Conservation (phyloP, 352 stramenopile species). For the Pythium biforme region DNA sequence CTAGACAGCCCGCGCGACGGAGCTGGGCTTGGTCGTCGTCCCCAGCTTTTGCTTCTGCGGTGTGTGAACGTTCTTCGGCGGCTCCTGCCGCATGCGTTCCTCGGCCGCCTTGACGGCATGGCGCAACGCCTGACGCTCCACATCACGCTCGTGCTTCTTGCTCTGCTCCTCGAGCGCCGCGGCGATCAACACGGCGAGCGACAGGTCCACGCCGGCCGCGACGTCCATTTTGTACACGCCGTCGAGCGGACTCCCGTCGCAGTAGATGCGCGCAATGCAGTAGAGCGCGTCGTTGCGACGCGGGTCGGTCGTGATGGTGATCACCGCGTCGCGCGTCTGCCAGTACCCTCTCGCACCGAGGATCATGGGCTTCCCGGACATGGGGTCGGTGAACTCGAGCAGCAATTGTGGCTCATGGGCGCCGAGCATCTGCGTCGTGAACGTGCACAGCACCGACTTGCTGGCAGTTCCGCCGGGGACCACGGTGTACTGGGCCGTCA, state of each 20-base stretch:
- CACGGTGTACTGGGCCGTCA: conserved; percentile 14
- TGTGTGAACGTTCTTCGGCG: not conserved
- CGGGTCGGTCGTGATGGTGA: conserved; percentile 16
- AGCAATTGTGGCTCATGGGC: conserved; percentile 11
- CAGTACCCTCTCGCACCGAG: conserved; percentile 8
- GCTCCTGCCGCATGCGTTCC: not conserved
- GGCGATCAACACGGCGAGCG: conserved; percentile 17
- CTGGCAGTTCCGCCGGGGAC: conserved; percentile 5
- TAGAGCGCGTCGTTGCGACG: conserved; percentile 4
- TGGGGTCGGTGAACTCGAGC: conserved; percentile 18
- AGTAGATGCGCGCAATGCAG: conserved; percentile 21
- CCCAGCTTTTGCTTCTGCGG: not conserved
- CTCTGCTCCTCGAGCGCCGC: conserved; percentile 24
- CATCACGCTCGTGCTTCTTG: conserved; percentile 9
- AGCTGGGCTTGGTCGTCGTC: not conserved
- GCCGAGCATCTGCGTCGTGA: conserved; percentile 13
- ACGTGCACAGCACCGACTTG: conserved; percentile 3
- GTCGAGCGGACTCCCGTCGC: not conserved
- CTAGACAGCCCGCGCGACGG: not conserved
- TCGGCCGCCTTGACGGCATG: not conserved
- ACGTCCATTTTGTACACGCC: conserved; percentile 18
- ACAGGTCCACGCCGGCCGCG: conserved; percentile 18
- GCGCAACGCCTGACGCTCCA: not conserved
- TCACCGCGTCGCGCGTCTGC: conserved; percentile 14
- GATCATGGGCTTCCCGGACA: conserved; percentile 13